Evolutionary conservation across 75 land plant genomes (phyloP), one percentile per base, ranked within the genome.

Genomic region (Pinus albicaulis): DNA sequence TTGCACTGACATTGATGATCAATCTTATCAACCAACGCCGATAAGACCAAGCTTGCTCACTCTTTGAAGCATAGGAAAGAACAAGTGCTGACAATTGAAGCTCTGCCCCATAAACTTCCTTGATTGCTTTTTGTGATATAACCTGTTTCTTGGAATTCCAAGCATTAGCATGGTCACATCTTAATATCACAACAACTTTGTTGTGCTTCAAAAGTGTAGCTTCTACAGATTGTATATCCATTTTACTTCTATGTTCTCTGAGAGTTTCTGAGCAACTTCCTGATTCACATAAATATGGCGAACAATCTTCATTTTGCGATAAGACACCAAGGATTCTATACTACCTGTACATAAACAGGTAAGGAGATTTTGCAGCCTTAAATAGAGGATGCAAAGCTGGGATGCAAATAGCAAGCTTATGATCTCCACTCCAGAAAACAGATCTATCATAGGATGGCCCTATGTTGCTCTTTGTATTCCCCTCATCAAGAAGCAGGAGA

Each of bases 11-110:
- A 44, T 44, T 44, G 48, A 44, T 5, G 0, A 44, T 44, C 48
- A 44, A 44, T 44, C 7, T 44, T 5, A 44, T 44, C 7, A 44
- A 44, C 48, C 48, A 44, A 28, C 31, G 31, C 96, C 96, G 87
- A 52, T 94, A 88, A 75, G 86, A 85, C 97, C 97, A 94, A 22
- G 97, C 85, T 36, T 85, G 80, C 78, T 94, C 97, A 79, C 93
- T 88, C 82, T 94, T 94, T 12, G 97, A 88, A 28, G 90, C 79
- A 81, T 82, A 89, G 55, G 97, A 88, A 55, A 94, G 83, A 66
- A 94, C 87, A 68, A 94, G 75, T 16, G 77, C 48, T 16, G 94
- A 88, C 65, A 94, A 79, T 20, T 55, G 86, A 71, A 94, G 81
- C 76, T 94, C 97, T 58, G 84, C 78, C 72, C 76, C 70, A 28